Evolutionary conservation across 805 yeast species (phyloP).

Genomic region (Torulaspora delbrueckii): DNA sequence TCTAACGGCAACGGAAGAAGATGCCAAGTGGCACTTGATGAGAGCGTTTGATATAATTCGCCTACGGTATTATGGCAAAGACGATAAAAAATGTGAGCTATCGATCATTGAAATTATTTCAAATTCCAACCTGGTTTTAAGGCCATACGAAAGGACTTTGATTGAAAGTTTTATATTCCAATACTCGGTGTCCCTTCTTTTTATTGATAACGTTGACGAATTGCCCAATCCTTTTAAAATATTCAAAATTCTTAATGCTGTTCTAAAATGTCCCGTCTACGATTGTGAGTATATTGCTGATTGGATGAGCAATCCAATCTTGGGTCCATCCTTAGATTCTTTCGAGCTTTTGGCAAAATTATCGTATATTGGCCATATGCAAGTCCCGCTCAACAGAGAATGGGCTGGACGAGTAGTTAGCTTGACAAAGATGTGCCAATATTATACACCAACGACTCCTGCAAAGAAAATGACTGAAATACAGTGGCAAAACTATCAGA

Average conservation of each 20-base stretch:
- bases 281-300: conserved; percentile 23
- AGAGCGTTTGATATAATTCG: conserved; percentile 12
- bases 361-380: conserved; percentile 35
- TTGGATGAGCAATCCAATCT: conserved; percentile 43
- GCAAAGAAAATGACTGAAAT: conserved; percentile 13
- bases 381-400: conserved; percentile 14
- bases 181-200: conserved; percentile 17
- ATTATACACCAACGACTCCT: conserved; percentile 19
- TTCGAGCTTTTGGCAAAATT: conserved; percentile 39
- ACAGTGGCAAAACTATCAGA: conserved; percentile 18
- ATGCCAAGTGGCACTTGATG: conserved; percentile 12
- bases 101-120: conserved; percentile 6
- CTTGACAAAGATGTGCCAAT: conserved; percentile 17
- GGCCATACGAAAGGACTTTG: conserved; percentile 14
- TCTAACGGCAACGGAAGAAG: conserved; percentile 11
- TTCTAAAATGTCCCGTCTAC: conserved; percentile 22
- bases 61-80: conserved; percentile 10
- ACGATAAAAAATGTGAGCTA: background rate
- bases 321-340: conserved; percentile 39
- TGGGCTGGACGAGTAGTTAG: conserved; percentile 14
- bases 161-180: conserved; percentile 20
- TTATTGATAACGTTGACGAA: conserved; percentile 8
- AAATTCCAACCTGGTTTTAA: conserved; percentile 7
- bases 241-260: conserved; percentile 15
- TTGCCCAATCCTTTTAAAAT: conserved; percentile 19